A percentile compares a stretch with the other conserved stretches of the same genome.
Evolutionary conservation across 257 asterid species (phyloP).

Genomic region (Nicotiana knightiana): DNA sequence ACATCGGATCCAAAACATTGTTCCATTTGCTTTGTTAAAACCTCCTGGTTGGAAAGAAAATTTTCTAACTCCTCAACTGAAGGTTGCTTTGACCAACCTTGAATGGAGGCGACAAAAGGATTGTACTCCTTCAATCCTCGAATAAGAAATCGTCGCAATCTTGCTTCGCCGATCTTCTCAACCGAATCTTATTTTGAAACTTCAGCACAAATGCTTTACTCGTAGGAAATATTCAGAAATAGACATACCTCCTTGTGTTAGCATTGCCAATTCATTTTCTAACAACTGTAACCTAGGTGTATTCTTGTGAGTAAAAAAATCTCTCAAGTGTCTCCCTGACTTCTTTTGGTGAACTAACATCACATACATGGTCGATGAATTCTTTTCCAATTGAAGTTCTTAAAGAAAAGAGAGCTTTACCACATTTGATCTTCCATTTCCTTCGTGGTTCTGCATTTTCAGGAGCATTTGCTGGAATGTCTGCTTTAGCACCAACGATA

Average conservation of each 20-base stretch:
- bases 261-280: constrained; percentile 1
- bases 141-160: not conserved
- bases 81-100: not conserved
- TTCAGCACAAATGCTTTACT: constrained; percentile 9
- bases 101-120: not conserved
- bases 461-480: constrained; percentile 7
- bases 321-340: not conserved
- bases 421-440: constrained; percentile 18
- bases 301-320: constrained; percentile 5
- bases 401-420: constrained; percentile 13
- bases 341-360: not conserved
- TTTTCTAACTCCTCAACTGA: constrained; percentile 2
- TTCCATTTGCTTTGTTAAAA: constrained; percentile 16
- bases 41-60: constrained; percentile 9
- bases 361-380: constrained; percentile 9
- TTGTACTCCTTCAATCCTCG: not conserved
- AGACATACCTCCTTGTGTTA: not conserved
- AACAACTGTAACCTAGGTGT: not conserved
- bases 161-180: not conserved
- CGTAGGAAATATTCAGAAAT: constrained; percentile 4
- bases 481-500: not conserved
- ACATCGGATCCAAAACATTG: not conserved
- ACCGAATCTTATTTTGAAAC: not conserved
- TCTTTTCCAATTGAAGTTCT: constrained; percentile 13
- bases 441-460: constrained; percentile 4